Conservation (phyloP, 208 protist species). For the Acanthamoeba culbertsoni region DNA sequence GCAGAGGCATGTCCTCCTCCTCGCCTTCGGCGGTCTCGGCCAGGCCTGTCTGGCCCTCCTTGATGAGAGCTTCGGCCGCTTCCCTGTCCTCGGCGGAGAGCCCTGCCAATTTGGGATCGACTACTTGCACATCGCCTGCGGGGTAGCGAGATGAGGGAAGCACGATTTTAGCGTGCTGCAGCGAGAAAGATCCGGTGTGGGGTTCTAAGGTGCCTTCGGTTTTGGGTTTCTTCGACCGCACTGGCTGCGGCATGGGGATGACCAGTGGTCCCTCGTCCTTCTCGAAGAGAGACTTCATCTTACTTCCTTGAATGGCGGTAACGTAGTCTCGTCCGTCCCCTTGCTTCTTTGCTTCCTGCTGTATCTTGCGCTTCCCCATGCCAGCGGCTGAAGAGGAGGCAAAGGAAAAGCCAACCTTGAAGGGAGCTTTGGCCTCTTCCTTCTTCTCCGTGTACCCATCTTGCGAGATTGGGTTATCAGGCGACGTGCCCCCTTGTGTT, state of each 20-base stretch:
- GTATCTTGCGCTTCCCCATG: not conserved
- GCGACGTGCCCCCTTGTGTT: not conserved
- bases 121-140: not conserved
- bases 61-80: constrained; percentile 11
- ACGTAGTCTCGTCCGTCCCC: not conserved
- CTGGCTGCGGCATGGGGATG: not conserved
- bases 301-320: not conserved
- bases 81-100: not conserved
- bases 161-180: no score
- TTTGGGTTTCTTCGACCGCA: not conserved
- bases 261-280: not conserved
- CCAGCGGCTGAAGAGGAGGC: not conserved
- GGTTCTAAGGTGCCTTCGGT: not conserved
- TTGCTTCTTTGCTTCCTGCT: not conserved
- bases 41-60: not conserved
- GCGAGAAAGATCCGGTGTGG: not conserved
- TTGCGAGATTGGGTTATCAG: not conserved
- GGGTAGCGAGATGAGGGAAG: no score
- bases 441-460: not conserved
- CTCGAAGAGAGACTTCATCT: not conserved
- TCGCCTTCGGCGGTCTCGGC: not conserved
- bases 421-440: not conserved
- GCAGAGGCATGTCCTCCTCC: constrained; percentile 21
- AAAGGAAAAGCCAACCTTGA: not conserved
- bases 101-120: not conserved